Base-by-base conservation (phyloP, 768 basidiomycete species). In the Lactarius evosmus region DNA sequence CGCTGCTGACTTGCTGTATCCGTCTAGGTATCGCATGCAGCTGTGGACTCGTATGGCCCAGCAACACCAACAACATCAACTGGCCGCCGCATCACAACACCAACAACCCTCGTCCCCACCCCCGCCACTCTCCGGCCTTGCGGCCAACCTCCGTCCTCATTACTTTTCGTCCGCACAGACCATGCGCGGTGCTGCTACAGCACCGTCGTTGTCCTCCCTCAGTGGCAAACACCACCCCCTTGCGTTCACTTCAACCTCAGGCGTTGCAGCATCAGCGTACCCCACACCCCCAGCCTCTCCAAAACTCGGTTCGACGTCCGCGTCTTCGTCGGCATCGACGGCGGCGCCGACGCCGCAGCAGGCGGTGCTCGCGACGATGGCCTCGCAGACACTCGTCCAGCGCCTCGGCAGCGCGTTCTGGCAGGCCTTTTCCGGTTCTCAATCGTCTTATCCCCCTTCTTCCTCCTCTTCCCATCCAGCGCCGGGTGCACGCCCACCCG, bases 11-110 rank as follows among this genome's bases (percentile, higher is more conserved):
- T 40, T 40, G 32, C 34, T 56, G 8, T 33, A 27, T 29, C 2
- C 16, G 41, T 56, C 30, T 66, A 85, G 83, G 12, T 88, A 88
- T 72, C 83, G 94, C 46, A 94, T 94, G 90, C 94, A 96, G 66
- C 79, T 97, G 0, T 96, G 94, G 95, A 84, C 87, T 36, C 85
- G 89, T 76, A 91, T 96, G 85, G 93, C 93, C 0, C 81, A 85
- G 40, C 93, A 94, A 19, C 60, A 61, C 34, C 65, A 66, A 0
- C 81, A 85, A 34, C 92, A 93, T 0, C 65, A 63, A 36, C 40
- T 46, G 16, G 27, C 40, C 32, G 19, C 40, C 16, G 68, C 88
- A 84, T 59, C 72, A 63, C 74, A 65, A 72, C 72, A 79, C n/a
- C 75, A 75, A 32, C 74, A 76, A 52, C 51, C 63, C 7, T 53